Evolutionary conservation across 495 filamentous ascomycete genomes (phyloP), one percentile per base, ranked within the genome.

Genomic region (Collariella sp.): DNA sequence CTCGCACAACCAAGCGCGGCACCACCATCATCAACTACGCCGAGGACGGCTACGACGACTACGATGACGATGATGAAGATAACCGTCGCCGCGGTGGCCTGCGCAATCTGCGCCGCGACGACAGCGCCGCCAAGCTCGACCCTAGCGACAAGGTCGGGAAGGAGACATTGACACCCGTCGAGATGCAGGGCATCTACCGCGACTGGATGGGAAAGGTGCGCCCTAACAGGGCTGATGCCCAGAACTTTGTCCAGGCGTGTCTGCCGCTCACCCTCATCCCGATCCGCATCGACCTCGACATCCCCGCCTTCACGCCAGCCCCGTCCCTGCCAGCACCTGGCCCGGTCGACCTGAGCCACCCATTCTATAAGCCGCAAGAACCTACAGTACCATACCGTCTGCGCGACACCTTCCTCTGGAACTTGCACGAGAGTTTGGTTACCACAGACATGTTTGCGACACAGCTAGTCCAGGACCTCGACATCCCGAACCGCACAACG

Each of bases 21-120:
- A 97, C 93, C 2, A 89, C 88, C 36, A 88, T 89, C 41, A 91
- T 96, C 64, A 97, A 96, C 68, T 99, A 99, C 62, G 91, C 93
- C 26, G 93, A 99, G 67, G 89, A 96, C 62, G 91, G 88, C 16
- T 95, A 80, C 61, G 93, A 96, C 50, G 90, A 98, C 68, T 85
- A 93, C 47, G 90, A 96, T 60, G 91, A 96, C 56, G 90, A 96
- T 35, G 91, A 95, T 41, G 87, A 96, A 53, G 31, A 72, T 50
- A 61, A 54, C 57, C 83, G 84, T 39, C 81, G 88, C 51, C 82
- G 87, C 43, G 88, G 85, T 7, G 93, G 90, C 33, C 70, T 90
- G 69, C 83, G 90, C 55, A 96, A 84, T 62, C 74, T 91, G 57
- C 75, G 87, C 57, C 78, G 86, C 54, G 89, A 96, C 58, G 88